Base-by-base conservation (phyloP, 768 basidiomycete species). In the Rhodotorula paludigena region DNA sequence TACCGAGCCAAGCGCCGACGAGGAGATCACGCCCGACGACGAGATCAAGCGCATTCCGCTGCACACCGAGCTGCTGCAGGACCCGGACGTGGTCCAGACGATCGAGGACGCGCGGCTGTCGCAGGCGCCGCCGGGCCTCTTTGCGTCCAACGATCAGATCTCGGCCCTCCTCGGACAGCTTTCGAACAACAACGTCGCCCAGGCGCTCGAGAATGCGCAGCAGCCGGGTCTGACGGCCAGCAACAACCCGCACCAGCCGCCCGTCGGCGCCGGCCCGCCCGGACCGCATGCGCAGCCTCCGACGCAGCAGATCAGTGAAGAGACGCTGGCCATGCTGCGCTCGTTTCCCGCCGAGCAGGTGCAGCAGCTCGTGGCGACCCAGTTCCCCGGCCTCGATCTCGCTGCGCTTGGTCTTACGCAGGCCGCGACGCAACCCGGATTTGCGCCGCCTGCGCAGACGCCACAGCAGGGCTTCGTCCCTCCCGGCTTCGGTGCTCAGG, bases 111-210 rank as follows among this genome's bases (percentile, higher is more conserved):
- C 69, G 28, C 69, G 66, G 33, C 41, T 57, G 8, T 20, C 32
- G 8, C 15, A 28, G 3, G 25, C 57, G 5, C 32, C 45, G 4
- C 3, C 14, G 8, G 57, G 49, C 20, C 42, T 18, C 1, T 56
- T 63, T n/a, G 69, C 54, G 6, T 48, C 45, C 32, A 53, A 49
- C 58, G 69, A 63, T 36, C 53, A 71, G 53, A 51, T 71, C 53
- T 28, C 30, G 25, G 42, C 41, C 3, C 44, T 71, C 25, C 62
- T 71, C 41, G 53, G 65, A 2, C 60, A 66, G 54, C 57, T 71
- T 15, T 30, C 48, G 35, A 12, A 53, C 11, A 47, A 47, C 33
- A 41, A 42, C 16, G 7, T 21, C 53, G 55, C 28, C 25, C 48
- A 55, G 21, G 25, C 36, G 14, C 23, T 41, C 38, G 54, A 10